A percentile compares a stretch with the other conserved stretches of the same genome.
Conservation (phyloP, 805 yeast species). For the Wickerhamomyces subpelliculosus region DNA sequence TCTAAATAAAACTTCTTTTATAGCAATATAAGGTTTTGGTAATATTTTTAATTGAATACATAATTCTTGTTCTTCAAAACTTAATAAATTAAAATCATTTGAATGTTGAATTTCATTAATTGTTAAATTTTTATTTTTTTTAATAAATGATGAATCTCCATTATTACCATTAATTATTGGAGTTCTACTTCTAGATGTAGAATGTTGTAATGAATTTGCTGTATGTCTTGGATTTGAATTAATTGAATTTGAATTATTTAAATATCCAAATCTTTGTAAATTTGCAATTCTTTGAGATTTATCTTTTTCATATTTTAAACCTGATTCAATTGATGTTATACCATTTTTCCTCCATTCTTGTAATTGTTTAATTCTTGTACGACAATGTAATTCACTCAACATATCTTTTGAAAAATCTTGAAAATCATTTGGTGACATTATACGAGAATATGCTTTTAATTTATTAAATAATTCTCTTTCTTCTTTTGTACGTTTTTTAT, state of each 20-base stretch:
- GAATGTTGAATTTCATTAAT: constrained; percentile 70
- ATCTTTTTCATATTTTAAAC: constrained; percentile 83
- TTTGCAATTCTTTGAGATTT: constrained; percentile 61
- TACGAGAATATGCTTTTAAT: constrained; percentile 73
- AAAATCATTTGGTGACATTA: constrained; percentile 78
- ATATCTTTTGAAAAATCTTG: constrained; percentile 67
- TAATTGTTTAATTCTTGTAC: constrained; percentile 78
- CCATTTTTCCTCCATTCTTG: constrained; percentile 95
- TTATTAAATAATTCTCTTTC: constrained; percentile 76
- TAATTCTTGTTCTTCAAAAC: constrained; percentile 81
- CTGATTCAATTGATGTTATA: constrained; percentile 74
- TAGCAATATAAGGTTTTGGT: constrained; percentile 92
- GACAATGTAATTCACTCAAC: constrained; percentile 66
- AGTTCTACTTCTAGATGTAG: constrained; percentile 16
- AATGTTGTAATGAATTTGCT: constrained; percentile 22
- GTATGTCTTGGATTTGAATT: constrained; percentile 29
- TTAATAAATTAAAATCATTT: constrained; percentile 73
- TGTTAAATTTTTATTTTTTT: constrained; percentile 36
- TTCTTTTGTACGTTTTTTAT: constrained; percentile 82
- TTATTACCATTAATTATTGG: constrained; percentile 10
- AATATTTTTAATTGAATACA: constrained; percentile 78
- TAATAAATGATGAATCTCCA: not conserved
- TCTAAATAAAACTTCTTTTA: constrained; percentile 82
- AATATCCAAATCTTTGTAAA: constrained; percentile 45
- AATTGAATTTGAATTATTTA: constrained; percentile 14